Conservation (phyloP, 2,329 filamentous ascomycete species). For the Colletotrichum siamense region DNA sequence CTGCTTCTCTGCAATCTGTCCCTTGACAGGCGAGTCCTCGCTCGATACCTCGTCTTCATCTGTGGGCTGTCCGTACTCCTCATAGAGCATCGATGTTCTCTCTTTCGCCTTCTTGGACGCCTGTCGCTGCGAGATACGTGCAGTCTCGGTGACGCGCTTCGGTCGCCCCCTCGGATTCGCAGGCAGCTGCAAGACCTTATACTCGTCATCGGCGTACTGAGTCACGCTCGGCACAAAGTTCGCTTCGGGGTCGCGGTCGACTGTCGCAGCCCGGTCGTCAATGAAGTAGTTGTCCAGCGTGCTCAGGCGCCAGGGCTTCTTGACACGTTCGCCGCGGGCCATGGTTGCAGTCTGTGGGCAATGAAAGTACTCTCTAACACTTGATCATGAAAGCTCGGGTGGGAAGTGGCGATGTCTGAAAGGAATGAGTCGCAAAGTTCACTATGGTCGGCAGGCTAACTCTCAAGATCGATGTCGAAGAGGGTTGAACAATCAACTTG, state of each 20-base stretch:
- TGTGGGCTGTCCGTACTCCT: neutral
- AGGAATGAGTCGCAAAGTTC: neutral
- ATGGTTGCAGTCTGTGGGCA: neutral
- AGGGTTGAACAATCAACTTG: neutral
- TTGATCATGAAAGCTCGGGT: rapidly evolving
- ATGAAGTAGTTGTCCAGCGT: neutral
- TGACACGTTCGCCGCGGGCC: neutral
- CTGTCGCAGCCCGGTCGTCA: neutral
- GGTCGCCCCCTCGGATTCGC: neutral
- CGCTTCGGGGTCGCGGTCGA: neutral
- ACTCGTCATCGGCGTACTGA: neutral
- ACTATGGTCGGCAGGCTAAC: neutral
- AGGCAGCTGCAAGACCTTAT: neutral
- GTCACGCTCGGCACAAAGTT: neutral
- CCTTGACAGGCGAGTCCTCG: no score
- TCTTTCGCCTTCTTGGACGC: neutral
- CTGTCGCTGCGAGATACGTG: neutral
- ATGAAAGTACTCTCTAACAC: neutral
- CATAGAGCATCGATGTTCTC: neutral
- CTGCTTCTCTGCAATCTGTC: no score
- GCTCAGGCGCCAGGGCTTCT: neutral
- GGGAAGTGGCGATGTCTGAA: neutral
- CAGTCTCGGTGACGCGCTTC: rapidly evolving
- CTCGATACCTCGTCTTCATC: neutral
- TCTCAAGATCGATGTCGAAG: neutral